A percentile compares a stretch with the other conserved stretches of the same genome.
Conservation (phyloP, 768 basidiomycete species). For the Lentinula boryana region DNA sequence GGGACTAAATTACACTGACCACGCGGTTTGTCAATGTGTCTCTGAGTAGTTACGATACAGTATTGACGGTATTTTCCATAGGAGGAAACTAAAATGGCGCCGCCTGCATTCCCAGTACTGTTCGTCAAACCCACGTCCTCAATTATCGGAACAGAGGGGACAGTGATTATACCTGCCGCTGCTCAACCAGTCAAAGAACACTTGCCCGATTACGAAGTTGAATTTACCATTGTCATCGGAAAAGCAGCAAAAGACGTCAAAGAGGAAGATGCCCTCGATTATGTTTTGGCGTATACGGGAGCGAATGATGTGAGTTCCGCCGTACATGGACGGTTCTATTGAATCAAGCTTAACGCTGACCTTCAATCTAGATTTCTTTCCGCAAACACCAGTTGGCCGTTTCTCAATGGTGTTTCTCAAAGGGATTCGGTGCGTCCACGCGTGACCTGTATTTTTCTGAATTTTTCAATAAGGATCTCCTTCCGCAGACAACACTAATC, state of each 20-base stretch:
- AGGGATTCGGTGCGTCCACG: conserved; percentile 61
- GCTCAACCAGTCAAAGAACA: conserved; percentile 69
- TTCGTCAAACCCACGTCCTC: conserved; percentile 76
- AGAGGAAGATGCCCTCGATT: conserved; percentile 77
- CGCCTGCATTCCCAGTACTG: conserved; percentile 61
- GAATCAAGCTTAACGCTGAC: neutral
- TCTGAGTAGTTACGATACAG: neutral
- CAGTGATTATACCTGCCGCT: conserved; percentile 57
- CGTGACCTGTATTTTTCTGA: neutral
- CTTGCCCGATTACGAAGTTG: conserved; percentile 79
- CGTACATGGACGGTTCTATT: neutral
- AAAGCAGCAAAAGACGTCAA: conserved; percentile 75
- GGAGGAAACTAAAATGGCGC: conserved; percentile 61
- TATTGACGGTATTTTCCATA: conserved; percentile 18
- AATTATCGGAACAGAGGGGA: conserved; percentile 65
- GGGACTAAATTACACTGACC: conserved; percentile 81
- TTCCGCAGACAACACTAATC: conserved; percentile 55
- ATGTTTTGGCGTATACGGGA: conserved; percentile 78
- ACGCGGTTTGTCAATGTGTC: conserved; percentile 46
- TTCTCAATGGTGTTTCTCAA: conserved; percentile 86
- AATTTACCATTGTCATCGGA: conserved; percentile 78
- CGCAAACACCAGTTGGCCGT: conserved; percentile 75
- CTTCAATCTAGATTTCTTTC: conserved; percentile 58
- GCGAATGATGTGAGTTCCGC: conserved; percentile 57
- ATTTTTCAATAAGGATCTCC: neutral